These are phyloP conservation scores for Saprolegnia diclina DNA, from an alignment of 352 stramenopile species.

Conservation along the genomic window DNA sequence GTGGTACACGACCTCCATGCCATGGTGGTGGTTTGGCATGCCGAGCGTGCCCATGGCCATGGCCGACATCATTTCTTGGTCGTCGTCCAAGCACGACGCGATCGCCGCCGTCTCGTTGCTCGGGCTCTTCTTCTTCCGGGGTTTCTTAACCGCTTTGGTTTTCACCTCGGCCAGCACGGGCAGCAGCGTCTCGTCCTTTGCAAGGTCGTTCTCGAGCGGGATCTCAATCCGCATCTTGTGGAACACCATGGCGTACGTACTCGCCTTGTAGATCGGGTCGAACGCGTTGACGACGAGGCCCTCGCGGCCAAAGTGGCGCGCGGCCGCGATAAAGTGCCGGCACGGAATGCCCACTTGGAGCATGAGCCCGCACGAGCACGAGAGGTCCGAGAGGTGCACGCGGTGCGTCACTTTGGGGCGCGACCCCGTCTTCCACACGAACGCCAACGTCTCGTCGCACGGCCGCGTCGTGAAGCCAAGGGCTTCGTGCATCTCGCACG, in stretches of 20 bases:
- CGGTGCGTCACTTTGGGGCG: slow-evolving; percentile 64
- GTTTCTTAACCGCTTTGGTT: slow-evolving; percentile 24
- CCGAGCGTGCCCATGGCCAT: slow-evolving; percentile 20
- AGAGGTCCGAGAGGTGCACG: slow-evolving; percentile 51
- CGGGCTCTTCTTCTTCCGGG: not conserved
- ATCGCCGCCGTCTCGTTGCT: not conserved
- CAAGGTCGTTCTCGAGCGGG: slow-evolving; percentile 54
- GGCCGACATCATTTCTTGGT: slow-evolving; percentile 18
- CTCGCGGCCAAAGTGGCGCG: slow-evolving; percentile 54
- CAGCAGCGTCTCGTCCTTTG: slow-evolving; percentile 60
- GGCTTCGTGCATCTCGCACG: slow-evolving; percentile 51
- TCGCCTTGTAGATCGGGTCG: slow-evolving; percentile 66
- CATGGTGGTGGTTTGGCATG: slow-evolving; percentile 14
- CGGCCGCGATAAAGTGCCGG: slow-evolving; percentile 65
- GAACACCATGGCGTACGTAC: slow-evolving; percentile 49
- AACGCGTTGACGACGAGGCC: slow-evolving; percentile 50
- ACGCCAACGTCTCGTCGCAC: slow-evolving; percentile 65
- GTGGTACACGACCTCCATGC: not conserved
- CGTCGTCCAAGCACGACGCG: not conserved
- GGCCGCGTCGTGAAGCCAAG: slow-evolving; percentile 49
- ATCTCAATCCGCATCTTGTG: slow-evolving; percentile 73
- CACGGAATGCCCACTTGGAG: slow-evolving; percentile 73
- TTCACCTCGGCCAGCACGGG: slow-evolving; percentile 46
- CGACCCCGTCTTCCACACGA: slow-evolving; percentile 59
- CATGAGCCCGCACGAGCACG: slow-evolving; percentile 63